Evolutionary conservation across 2,329 filamentous ascomycete species (phyloP).

Genomic region (Dactylellina leptospora): DNA sequence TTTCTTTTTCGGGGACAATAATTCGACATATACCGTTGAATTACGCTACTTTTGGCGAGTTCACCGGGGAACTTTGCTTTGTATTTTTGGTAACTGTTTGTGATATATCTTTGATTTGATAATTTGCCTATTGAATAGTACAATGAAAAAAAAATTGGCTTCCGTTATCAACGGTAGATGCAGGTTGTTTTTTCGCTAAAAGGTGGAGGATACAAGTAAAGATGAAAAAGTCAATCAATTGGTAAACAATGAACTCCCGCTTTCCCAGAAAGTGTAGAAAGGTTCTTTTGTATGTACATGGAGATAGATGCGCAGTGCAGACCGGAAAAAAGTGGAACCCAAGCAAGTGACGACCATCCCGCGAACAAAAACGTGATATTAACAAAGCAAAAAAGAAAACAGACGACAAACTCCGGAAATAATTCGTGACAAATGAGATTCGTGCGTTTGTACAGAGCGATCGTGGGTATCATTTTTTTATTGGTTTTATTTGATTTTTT

Average conservation of each 20-base stretch:
- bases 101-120: too few relatives aligned
- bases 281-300: constrained; percentile 52
- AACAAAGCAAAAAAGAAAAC: constrained; percentile 36
- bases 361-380: constrained; percentile 20
- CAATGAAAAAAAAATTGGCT: constrained; percentile 5
- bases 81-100: constrained; percentile 6
- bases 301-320: background rate
- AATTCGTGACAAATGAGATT: constrained; percentile 49
- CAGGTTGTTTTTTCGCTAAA: constrained; percentile 31
- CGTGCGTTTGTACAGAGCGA: constrained; percentile 40
- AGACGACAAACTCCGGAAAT: constrained; percentile 27
- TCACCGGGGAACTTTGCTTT: constrained; percentile 12
- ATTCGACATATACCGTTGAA: constrained; percentile 18
- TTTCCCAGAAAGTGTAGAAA: constrained; percentile 37
- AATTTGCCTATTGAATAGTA: constrained; percentile 22
- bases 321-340: constrained; percentile 18
- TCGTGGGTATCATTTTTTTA: constrained; percentile 48
- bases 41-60: constrained; percentile 14
- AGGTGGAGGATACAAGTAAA: constrained; percentile 29
- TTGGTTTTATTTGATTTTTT: constrained; percentile 20
- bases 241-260: constrained; percentile 41
- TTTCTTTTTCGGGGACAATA: constrained; percentile 20
- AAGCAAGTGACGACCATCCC: constrained; percentile 11
- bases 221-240: constrained; percentile 1
- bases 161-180: constrained; percentile 27